These are phyloP conservation scores for Amylocystis lapponica DNA, from an alignment of 768 basidiomycete genomes.

Conservation along the genomic window DNA sequence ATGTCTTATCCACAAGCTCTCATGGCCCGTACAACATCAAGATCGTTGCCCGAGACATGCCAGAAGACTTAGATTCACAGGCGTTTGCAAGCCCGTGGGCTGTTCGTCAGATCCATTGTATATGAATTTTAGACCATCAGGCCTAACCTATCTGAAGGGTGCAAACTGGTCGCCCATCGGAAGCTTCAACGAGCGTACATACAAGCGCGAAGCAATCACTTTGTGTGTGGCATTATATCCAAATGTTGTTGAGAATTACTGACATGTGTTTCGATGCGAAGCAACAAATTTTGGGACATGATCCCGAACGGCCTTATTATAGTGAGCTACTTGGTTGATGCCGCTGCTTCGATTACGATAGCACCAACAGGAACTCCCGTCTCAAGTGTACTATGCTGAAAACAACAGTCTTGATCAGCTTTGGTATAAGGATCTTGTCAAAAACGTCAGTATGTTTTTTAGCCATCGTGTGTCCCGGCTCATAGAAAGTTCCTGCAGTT, in stretches of 20 bases:
- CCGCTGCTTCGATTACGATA: not conserved
- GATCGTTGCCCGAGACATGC: constrained; percentile 34
- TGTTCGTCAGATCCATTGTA: constrained; percentile 17
- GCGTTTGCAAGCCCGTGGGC: constrained; percentile 49
- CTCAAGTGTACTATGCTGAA: constrained; percentile 25
- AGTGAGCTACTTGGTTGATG: constrained; percentile 27
- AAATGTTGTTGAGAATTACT: not conserved
- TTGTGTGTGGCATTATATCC: constrained; percentile 29
- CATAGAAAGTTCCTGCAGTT: constrained; percentile 27
- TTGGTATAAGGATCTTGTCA: constrained; percentile 37
- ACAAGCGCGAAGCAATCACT: constrained; percentile 34
- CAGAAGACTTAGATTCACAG: constrained; percentile 35
- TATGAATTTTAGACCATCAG: not conserved
- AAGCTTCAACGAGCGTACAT: constrained; percentile 26
- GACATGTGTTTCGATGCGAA: constrained; percentile 14
- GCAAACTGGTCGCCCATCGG: constrained; percentile 42
- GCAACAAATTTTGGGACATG: constrained; percentile 44
- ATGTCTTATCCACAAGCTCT: constrained; percentile 25
- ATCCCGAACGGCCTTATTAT: constrained; percentile 37
- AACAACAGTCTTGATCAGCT: constrained; percentile 15
- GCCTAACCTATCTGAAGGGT: too few species aligned
- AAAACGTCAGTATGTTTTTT: constrained; percentile 32
- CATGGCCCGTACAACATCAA: constrained; percentile 24
- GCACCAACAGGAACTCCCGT: constrained; percentile 34
- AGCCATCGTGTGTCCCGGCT: not conserved